Evolutionary conservation across 352 stramenopile species (phyloP), one percentile per base, ranked within the genome.

Genomic region (Globisporangium abappressorium): DNA sequence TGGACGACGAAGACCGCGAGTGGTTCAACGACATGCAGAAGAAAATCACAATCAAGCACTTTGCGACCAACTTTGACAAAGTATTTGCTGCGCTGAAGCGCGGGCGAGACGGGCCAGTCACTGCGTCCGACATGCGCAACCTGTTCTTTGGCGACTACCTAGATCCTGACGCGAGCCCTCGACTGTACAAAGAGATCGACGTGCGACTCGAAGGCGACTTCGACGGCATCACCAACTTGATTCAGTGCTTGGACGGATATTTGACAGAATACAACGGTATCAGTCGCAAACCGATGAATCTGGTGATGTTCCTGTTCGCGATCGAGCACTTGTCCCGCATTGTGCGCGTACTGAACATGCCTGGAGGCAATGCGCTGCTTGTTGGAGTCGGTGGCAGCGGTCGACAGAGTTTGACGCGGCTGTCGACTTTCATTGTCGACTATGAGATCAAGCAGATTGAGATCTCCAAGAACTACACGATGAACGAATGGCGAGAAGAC

Each of bases 251-350:
- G 20, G 92, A 98, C 56, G 82, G 90, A 3, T 98, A 97, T 54
- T 69, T 98, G 38, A 80, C 75, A 58, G 93, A 98, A 65, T 98
- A 97, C 81, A 98, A 98, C 66, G 84, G 80, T 0, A 89, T 97
- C 46, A 97, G 84, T 46, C 96, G 95, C 60, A 97, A 97, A 51
- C 91, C 92, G 0, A 98, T 98, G 95, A 96, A 98, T 65, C 71
- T 98, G 4, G 95, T 98, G 5, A 98, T 98, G 92, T 98, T 98
- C 67, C 77, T 97, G 24, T 98, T 98, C 66, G 95, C 95, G 7
- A 97, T 98, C 56, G 93, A 98, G 68, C 95, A 98, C 64, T 78
- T 98, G 57, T 97, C 87, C 15, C 81, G 95, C 7, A 96, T 98
- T 64, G 78, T 92, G 11, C 89, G 95, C 22, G 89, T 98, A 38